Evolutionary conservation across 345 rosid species (phyloP).

Genomic region (Crucihimalaya himalaica): DNA sequence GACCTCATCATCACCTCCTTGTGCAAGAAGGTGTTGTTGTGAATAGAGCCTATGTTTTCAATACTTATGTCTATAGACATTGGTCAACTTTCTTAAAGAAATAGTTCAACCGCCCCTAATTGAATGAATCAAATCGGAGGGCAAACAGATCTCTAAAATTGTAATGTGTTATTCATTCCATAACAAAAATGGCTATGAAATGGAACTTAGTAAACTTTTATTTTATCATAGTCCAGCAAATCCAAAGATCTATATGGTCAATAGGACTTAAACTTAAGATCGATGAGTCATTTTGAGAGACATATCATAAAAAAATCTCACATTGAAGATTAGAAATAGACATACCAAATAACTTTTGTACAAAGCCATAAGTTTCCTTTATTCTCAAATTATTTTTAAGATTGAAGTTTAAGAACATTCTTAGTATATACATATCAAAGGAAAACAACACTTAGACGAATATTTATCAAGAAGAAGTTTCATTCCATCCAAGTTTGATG

Average conservation of each 20-base stretch:
- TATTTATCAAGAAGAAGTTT: not conserved
- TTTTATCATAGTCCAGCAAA: not conserved
- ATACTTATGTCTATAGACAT: not conserved
- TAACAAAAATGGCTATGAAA: not conserved
- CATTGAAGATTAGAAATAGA: not conserved
- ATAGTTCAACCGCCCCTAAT: not conserved
- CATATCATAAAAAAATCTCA: not conserved
- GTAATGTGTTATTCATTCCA: not conserved
- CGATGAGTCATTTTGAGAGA: not conserved
- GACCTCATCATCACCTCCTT: constrained; percentile 33
- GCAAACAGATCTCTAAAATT: not conserved
- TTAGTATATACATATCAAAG: not conserved
- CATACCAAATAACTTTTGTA: not conserved
- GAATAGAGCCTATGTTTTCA: constrained; percentile 16
- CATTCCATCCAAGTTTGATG: not conserved
- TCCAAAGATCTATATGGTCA: not conserved
- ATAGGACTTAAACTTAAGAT: not conserved
- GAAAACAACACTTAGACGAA: not conserved
- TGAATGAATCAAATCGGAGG: not conserved
- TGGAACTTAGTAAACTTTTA: not conserved
- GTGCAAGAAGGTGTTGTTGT: constrained; percentile 35
- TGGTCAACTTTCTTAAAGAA: not conserved
- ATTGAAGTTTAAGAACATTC: not conserved
- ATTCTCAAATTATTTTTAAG: not conserved
- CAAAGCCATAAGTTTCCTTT: not conserved